Base-by-base conservation (phyloP, 1,284 basidiomycete genomes). In the Sporisorium graminicola region DNA sequence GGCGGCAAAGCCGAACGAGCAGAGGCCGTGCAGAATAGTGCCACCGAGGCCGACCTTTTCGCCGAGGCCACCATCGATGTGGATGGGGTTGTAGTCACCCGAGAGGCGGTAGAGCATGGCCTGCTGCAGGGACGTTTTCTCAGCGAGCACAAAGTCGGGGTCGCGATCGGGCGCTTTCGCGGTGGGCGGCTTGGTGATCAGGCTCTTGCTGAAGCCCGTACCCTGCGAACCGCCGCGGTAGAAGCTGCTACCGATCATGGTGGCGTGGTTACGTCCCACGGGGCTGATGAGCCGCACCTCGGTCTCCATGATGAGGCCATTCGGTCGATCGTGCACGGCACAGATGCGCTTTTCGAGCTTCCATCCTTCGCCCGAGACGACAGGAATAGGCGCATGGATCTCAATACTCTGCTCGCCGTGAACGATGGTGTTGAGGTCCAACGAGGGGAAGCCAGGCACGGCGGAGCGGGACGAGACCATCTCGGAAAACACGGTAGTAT, bases 351-450 rank as follows among this genome's bases (percentile, higher is more conserved):
- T 83, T 5, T 63, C 54, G 10, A 83, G 58, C 60, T 81, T 81
- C 81, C 80, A 83, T 10, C 81, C 81, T 24, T 74, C 64, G 22
- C 75, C 78, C 7, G 72, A 72, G 33, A 73, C 72, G 33, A 65
- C 24, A 0, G 86, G 86, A 16, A 87, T 67, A 20, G 78, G 76
- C 29, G 78, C 77, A 42, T 86, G 69, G 18, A 87, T 79, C 68
- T 82, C 79, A 73, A 87, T 85, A 4, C 69, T 75, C 72, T 87
- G 86, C 65, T 86, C 86, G 42, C 86, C 86, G 66, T 87, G 86
- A 5, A 86, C 85, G 56, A 86, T 72, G 24, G 82, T 84, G 72
- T 86, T 86, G 20, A 85, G 84, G 62, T 86, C 82, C 27, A 86
- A 70, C 20, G 55, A 47, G 16, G 81, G 81, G 63, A 83, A 82